These are phyloP conservation scores for Reutealis trisperma DNA, from an alignment of 345 rosid species.

Conservation along the genomic window DNA sequence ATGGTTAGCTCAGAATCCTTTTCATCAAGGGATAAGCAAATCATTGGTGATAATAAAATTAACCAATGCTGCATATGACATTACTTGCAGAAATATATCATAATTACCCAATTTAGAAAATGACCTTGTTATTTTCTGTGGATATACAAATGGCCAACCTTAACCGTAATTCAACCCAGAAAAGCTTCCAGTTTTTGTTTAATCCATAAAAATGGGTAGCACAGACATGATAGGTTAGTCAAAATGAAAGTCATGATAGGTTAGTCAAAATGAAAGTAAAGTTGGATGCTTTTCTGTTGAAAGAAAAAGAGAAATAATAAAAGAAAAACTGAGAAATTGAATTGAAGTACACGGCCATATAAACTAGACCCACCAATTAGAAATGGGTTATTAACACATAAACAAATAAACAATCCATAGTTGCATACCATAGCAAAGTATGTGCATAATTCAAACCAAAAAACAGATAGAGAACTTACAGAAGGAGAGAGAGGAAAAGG, in stretches of 20 bases:
- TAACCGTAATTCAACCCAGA: background rate
- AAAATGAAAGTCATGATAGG: too few species aligned
- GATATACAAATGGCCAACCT: background rate
- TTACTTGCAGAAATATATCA: background rate
- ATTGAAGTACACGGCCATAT: background rate
- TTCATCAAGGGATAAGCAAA: background rate
- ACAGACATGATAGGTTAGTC: too few species aligned
- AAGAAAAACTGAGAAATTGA: background rate
- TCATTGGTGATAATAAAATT: background rate
- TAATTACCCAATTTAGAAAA: background rate
- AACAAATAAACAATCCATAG: background rate
- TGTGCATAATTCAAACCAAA: background rate
- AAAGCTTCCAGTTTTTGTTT: constrained; percentile 4
- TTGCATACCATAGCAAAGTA: background rate
- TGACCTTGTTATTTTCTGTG: background rate
- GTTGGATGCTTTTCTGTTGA: background rate
- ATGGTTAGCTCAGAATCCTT: background rate
- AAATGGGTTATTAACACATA: background rate
- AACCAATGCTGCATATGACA: too few species aligned
- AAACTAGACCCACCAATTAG: constrained; percentile 1
- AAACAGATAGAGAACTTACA: constrained; percentile 7
- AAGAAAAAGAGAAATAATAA: background rate
- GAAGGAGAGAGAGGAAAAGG: constrained; percentile 14
- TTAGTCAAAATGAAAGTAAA: background rate
- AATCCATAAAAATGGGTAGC: background rate